Evolutionary conservation across 2,329 filamentous ascomycete genomes (phyloP).

Genomic region (Huntiella decipiens): DNA sequence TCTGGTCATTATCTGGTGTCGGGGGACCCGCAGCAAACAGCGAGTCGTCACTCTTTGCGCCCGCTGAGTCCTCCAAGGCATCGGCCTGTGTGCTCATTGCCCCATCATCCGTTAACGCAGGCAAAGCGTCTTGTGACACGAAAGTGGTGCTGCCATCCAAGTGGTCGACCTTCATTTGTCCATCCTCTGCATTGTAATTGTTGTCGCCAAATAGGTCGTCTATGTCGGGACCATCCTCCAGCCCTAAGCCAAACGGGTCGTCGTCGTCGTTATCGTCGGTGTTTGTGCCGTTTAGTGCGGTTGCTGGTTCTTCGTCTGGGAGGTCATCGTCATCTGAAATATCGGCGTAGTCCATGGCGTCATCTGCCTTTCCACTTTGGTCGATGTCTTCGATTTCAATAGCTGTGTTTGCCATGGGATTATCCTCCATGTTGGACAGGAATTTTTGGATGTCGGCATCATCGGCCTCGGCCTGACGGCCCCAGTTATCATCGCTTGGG

Average conservation of each 20-base stretch:
- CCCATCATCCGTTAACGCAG: conserved; percentile 34
- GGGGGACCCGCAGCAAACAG: conserved; percentile 20
- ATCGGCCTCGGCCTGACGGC: conserved; percentile 28
- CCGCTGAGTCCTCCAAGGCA: conserved; percentile 48
- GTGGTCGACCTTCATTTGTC: conserved; percentile 16
- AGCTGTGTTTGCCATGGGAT: conserved; percentile 21
- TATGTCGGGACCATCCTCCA: background rate
- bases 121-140: background rate
- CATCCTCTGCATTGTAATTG: conserved; percentile 24
- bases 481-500: conserved; percentile 15
- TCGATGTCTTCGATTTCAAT: conserved; percentile 30
- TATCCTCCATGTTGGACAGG: conserved; percentile 24
- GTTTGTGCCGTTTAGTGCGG: conserved; percentile 12
- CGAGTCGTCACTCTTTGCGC: conserved; percentile 22
- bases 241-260: background rate
- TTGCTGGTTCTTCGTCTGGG: conserved; percentile 45
- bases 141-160: no score
- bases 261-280: background rate
- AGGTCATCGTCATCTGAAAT: conserved; percentile 83
- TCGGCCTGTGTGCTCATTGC: conserved; percentile 28
- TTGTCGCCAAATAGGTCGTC: conserved; percentile 5
- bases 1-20: background rate
- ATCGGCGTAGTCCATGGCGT: conserved; percentile 79
- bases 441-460: conserved; percentile 27
- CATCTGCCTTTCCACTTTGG: conserved; percentile 65